phyloP scores from a whole-genome alignment of 352 stramenopile species.

The Globisporangium paddicum region DNA sequence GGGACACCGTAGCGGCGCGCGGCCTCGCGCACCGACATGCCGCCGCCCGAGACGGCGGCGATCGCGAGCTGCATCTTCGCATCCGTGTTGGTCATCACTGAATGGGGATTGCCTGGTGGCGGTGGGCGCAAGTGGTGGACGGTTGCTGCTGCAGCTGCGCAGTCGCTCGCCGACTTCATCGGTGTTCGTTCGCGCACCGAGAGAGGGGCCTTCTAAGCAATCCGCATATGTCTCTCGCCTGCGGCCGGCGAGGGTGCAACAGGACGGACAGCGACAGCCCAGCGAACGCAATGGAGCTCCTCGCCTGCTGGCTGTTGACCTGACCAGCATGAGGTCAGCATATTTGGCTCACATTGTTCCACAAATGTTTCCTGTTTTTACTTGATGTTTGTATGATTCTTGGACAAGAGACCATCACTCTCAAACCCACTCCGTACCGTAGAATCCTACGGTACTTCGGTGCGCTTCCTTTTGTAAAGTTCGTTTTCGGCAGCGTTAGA shows the following conservation, averaged over 20 bases:
- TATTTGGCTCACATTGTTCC: no score
- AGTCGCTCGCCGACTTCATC: slow-evolving; percentile 13
- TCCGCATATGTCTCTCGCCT: background rate
- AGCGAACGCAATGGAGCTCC: slow-evolving; percentile 6
- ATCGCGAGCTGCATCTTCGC: slow-evolving; percentile 60
- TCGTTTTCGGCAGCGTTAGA: background rate
- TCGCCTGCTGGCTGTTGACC: background rate
- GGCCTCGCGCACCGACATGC: slow-evolving; percentile 70
- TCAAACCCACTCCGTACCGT: background rate
- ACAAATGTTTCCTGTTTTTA: no score
- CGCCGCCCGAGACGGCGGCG: slow-evolving; percentile 40
- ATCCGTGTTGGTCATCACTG: slow-evolving; percentile 21
- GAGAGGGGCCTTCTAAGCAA: background rate
- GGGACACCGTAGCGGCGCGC: slow-evolving; percentile 64
- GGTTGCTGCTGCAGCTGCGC: background rate
- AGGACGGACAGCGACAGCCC: background rate
- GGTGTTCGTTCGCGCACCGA: slow-evolving; percentile 4
- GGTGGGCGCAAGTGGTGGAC: background rate
- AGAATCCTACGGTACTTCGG: slow-evolving; percentile 1
- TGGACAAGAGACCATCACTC: slow-evolving; percentile 2
- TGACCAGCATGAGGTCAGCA: background rate
- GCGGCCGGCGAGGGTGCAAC: background rate
- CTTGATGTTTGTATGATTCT: slow-evolving; percentile 3
- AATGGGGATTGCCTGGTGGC: background rate
- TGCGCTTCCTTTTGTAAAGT: background rate